Evolutionary conservation across 2,329 filamentous ascomycete genomes (phyloP).

Genomic region (Phyllosticta ampelicida): DNA sequence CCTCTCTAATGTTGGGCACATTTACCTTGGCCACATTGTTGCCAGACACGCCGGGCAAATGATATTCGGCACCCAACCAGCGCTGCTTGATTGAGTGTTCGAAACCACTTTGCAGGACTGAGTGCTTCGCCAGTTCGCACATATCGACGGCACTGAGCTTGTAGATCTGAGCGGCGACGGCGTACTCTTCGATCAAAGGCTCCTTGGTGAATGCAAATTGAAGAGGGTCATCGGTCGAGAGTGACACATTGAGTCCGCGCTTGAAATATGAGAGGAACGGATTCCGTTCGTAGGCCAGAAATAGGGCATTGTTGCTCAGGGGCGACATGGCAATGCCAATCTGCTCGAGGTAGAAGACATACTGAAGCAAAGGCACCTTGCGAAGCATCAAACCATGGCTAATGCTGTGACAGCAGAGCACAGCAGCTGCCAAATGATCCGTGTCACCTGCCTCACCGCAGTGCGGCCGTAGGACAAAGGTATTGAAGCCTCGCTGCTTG

Average conservation of each 20-base stretch:
- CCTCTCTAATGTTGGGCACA: slow-evolving; percentile 83
- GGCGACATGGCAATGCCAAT: slow-evolving; percentile 99
- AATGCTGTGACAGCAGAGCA: slow-evolving; percentile 91
- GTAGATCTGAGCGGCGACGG: slow-evolving; percentile 96
- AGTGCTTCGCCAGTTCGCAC: slow-evolving; percentile 96
- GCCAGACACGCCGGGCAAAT: slow-evolving; percentile 66
- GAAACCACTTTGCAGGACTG: slow-evolving; percentile 88
- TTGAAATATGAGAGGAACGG: slow-evolving; percentile 94
- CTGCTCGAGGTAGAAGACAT: slow-evolving; percentile 95
- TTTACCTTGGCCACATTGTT: slow-evolving; percentile 96
- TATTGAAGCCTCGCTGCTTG: slow-evolving; percentile 87
- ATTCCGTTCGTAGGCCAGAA: slow-evolving; percentile 92
- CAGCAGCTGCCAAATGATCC: slow-evolving; percentile 85
- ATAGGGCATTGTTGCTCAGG: slow-evolving; percentile 92
- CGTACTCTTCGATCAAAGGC: slow-evolving; percentile 94
- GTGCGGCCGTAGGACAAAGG: slow-evolving; percentile 83
- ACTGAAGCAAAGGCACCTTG: slow-evolving; percentile 90
- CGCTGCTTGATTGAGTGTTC: slow-evolving; percentile 80
- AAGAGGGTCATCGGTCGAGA: slow-evolving; percentile 92
- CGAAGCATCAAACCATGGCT: slow-evolving; percentile 86
- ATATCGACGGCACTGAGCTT: slow-evolving; percentile 95
- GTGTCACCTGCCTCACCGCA: slow-evolving; percentile 96
- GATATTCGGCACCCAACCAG: slow-evolving; percentile 75
- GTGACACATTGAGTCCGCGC: slow-evolving; percentile 84
- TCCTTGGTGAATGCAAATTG: slow-evolving; percentile 99